Evolutionary conservation across 768 basidiomycete species (phyloP).

Genomic region (Boletellus emodensis): DNA sequence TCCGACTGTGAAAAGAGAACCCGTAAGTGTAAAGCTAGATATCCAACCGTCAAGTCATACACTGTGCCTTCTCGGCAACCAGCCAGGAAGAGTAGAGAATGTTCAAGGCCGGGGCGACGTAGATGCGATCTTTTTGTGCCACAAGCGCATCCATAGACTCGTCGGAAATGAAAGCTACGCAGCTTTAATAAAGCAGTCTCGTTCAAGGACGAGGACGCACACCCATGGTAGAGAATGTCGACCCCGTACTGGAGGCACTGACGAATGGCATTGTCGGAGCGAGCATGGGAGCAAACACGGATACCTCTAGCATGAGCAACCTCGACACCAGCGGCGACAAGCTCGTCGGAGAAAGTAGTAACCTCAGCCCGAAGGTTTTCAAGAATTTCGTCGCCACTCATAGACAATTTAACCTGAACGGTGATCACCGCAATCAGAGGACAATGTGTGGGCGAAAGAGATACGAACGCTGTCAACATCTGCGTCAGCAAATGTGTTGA

Average conservation of each 20-base stretch:
- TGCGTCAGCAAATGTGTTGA: constrained; percentile 24
- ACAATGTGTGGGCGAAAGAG: background rate
- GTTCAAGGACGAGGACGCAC: constrained; percentile 8
- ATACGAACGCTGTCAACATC: constrained; percentile 21
- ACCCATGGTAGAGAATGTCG: constrained; percentile 30
- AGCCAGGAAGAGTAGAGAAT: constrained; percentile 24
- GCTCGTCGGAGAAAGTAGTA: constrained; percentile 32
- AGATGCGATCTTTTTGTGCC: constrained; percentile 33
- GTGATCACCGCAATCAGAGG: background rate
- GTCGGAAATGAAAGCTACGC: constrained; percentile 33
- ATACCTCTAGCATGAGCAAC: constrained; percentile 34
- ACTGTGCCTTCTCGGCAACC: constrained; percentile 26
- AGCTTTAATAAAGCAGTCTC: constrained; percentile 5
- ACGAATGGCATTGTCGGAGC: constrained; percentile 31
- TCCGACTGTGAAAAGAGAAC: constrained; percentile 13
- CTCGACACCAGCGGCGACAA: constrained; percentile 34
- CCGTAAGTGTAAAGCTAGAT: background rate
- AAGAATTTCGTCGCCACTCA: constrained; percentile 37
- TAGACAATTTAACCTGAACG: constrained; percentile 32
- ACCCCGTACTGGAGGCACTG: constrained; percentile 36
- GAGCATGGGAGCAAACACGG: constrained; percentile 36
- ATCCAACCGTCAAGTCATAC: constrained; percentile 1
- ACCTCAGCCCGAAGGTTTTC: constrained; percentile 33
- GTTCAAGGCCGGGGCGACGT: constrained; percentile 33
- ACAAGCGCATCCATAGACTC: constrained; percentile 34